Base-by-base conservation (phyloP, 441 rosid genomes). In the Biscutella auriculata region DNA sequence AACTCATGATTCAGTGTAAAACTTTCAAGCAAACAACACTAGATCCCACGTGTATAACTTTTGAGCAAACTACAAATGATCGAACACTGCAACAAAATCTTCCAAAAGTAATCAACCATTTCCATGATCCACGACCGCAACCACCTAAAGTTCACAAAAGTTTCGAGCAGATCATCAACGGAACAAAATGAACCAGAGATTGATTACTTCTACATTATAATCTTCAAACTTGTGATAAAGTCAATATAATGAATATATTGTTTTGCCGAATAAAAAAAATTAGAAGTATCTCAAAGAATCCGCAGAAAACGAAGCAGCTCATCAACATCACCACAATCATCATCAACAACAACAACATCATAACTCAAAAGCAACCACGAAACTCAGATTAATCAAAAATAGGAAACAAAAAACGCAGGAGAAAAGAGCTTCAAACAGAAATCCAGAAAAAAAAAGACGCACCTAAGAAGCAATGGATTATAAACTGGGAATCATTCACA, bases 401-500 rank as follows among this genome's bases (percentile, higher is more conserved):
- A n/a, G n/a, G n/a, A n/a, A n/a, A n/a, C 23, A 19, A 19, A 19
- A 19, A 19, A 19, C 23, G 23, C 23, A 19, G 2, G n/a, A n/a
- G n/a, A 19, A 19, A 19, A 2, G 23, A 19, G 23, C 23, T 19
- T 19, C 23, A 40, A 1, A 19, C 5, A 3, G 23, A 56, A 45
- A 27, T 19, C 23, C 23, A 4, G 10, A 51, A 21, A 49, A 3
- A 37, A 21, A 49, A 3, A 37, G 45, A 73, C 93, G 67, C 81
- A 84, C 85, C 85, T 58, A 68, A 11, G 48, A 68, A 71, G 72
- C 50, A 61, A 44, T 52, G 41, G 39, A 19, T 32, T 52, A 53
- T 25, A 53, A 35, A 63, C 27, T 15, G 8, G 36, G 52, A 35
- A 46, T 34, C 64, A 56, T 49, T 55, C 68, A 57, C 56, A 53